Evolutionary conservation across 2,329 filamentous ascomycete species (phyloP), one percentile per base, ranked within the genome.

Genomic region (Colletotrichum echinochloae): DNA sequence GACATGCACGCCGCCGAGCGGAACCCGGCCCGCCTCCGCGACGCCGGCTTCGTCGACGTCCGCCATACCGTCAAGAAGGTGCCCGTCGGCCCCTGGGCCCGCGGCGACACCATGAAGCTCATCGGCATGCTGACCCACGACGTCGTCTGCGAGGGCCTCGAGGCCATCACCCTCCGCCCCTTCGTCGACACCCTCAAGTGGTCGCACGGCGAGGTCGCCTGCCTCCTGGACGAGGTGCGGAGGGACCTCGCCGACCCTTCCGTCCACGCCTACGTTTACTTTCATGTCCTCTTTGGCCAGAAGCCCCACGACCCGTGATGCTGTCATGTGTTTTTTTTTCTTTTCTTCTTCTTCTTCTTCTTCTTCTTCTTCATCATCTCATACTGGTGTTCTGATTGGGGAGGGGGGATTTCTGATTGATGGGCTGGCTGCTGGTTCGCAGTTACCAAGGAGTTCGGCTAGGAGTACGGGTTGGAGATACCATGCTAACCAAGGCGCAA

Each of bases 11-110:
- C 78, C 2, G 84, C 85, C 3, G 79, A 80, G 0, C 76, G 75
- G 18, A 73, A 74, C 1, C 78, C 81, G 18, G 72, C 79, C n/a
- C 82, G 84, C 3, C 74, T 82, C 52, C 79, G 75, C 18, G 82
- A 84, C 30, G 86, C 83, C 2, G 88, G 88, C 0, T 90, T 90
- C 72, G 83, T 86, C 4, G 85, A 89, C 60, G 81, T 90, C 14
- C 80, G 83, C 28, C 82, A 89, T 74, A 79, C 78, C 20, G 75
- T 86, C 1, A 86, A 86, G 74, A 88, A 86, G 76, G 79, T 89
- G 44, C 88, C 88, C 0, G 80, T 86, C 44, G 88, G 86, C 26
- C 79, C 80, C 5, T 90, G 88, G 88, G 80, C 88, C 0, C 84
- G 82, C 71, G 80, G 85, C 44, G 78, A 79, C 60, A 74, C 74